phyloP scores from a whole-genome alignment of 192 early-diverging fungal genomes.

The Kappamyces sp. region DNA sequence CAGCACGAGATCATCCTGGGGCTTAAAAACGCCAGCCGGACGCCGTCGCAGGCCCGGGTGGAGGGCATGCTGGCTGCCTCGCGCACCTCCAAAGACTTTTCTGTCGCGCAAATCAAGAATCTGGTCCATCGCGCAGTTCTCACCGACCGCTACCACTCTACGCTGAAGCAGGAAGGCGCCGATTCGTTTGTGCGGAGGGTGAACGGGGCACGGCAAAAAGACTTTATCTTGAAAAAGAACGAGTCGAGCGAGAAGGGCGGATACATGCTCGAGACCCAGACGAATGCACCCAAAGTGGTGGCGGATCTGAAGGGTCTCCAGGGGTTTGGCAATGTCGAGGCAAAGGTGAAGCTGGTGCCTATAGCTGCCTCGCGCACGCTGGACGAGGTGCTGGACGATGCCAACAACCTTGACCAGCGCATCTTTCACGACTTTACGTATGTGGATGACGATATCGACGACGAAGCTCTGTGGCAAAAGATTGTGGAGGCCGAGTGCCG shows the following conservation, averaged over 20 bases:
- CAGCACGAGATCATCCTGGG: conserved; percentile 95
- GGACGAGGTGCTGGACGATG: too few relatives aligned
- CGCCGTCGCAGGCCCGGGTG: conserved; percentile 66
- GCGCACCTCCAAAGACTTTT: conserved; percentile 80
- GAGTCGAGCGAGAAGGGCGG: conserved; percentile 66
- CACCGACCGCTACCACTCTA: conserved; percentile 61
- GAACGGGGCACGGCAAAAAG: conserved; percentile 15
- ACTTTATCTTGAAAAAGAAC: conserved; percentile 83
- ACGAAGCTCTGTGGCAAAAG: too few relatives aligned
- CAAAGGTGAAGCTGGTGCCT: too few relatives aligned
- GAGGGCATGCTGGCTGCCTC: conserved; percentile 65
- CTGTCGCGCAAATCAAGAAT: conserved; percentile 78
- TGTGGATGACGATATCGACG: too few relatives aligned
- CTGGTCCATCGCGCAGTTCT: conserved; percentile 77
- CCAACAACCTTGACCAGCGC: too few relatives aligned
- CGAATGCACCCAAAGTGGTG: neutral
- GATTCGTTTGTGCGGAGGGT: conserved; percentile 25
- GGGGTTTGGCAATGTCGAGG: neutral
- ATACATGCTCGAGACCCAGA: conserved; percentile 25
- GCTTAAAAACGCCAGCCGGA: conserved; percentile 71
- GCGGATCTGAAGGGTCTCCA: neutral
- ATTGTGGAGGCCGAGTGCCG: too few relatives aligned
- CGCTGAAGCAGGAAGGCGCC: conserved; percentile 36
- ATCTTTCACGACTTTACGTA: too few relatives aligned
- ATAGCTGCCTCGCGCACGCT: too few relatives aligned